Percentiles rank a stretch among this genome's conserved stretches.
phyloP scores from a whole-genome alignment of 1,284 basidiomycete genomes.

The Apiotrichum laibachii region DNA sequence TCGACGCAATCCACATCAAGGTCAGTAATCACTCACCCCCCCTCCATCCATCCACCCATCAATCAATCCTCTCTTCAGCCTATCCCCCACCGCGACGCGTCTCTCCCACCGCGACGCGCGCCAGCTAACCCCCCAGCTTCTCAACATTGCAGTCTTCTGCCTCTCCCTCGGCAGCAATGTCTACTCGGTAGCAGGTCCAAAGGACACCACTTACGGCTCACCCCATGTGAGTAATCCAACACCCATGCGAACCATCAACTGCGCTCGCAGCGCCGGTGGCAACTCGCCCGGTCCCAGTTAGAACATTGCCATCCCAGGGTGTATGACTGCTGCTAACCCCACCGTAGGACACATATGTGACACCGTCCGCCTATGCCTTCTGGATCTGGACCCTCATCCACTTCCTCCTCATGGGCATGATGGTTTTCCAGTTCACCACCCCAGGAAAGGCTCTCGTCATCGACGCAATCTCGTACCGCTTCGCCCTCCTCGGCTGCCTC shows the following conservation, averaged over 20 bases:
- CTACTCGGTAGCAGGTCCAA: slow-evolving; percentile 73
- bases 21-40: not conserved
- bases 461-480: slow-evolving; percentile 82
- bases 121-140: slow-evolving; percentile 53
- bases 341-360: slow-evolving; percentile 22
- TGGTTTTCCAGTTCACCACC: slow-evolving; percentile 78
- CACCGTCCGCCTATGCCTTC: slow-evolving; percentile 20
- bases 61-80: not conserved
- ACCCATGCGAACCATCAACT: no score
- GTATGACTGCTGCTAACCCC: not conserved
- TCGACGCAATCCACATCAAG: slow-evolving; percentile 7
- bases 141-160: slow-evolving; percentile 60
- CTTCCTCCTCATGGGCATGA: slow-evolving; percentile 76
- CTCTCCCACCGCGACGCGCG: not conserved
- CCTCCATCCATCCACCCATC: not conserved
- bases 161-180: slow-evolving; percentile 18
- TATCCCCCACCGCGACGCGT: not conserved
- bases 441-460: slow-evolving; percentile 73
- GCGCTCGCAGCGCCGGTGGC: not conserved
- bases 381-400: slow-evolving; percentile 67
- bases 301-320: no score
- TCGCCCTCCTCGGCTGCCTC: slow-evolving; percentile 77
- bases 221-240: slow-evolving; percentile 27
- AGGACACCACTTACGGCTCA: slow-evolving; percentile 54
- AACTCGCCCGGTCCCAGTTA: not conserved